phyloP scores from a whole-genome alignment of 2,329 filamentous ascomycete genomes.

The Fusarium proliferatum region DNA sequence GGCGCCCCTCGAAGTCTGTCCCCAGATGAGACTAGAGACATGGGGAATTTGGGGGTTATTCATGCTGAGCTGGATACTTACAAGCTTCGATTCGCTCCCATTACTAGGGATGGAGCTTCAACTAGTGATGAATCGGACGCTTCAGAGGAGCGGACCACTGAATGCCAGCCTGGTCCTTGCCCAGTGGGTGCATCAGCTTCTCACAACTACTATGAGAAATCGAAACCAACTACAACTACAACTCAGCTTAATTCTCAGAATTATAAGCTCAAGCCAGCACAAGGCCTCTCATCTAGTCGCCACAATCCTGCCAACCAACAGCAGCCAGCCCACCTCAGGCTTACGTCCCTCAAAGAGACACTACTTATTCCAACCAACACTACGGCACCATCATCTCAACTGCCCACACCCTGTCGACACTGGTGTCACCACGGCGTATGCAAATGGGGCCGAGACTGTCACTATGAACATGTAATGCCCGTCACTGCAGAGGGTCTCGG shows the following conservation, averaged over 20 bases:
- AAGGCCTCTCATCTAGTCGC: constrained; percentile 31
- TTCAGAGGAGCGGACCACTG: neutral
- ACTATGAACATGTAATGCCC: constrained; percentile 61
- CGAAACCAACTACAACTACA: neutral
- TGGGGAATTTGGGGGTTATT: constrained; percentile 53
- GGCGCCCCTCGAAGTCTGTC: constrained; percentile 57
- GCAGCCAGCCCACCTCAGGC: neutral
- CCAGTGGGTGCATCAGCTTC: neutral
- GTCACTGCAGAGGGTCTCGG: constrained; percentile 52
- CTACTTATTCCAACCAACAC: neutral
- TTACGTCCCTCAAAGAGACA: neutral
- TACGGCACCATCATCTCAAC: neutral
- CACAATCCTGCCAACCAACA: constrained; percentile 28
- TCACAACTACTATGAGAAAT: neutral
- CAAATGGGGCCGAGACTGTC: constrained; percentile 57
- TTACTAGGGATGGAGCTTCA: neutral
- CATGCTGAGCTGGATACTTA: constrained; percentile 37
- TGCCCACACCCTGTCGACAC: constrained; percentile 49
- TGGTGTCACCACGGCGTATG: constrained; percentile 63
- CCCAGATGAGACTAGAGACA: constrained; percentile 51
- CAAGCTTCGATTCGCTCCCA: constrained; percentile 27
- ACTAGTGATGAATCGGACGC: constrained; percentile 2
- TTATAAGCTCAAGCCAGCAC: neutral
- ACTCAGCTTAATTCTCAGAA: neutral
- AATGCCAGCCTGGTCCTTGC: neutral